Evolutionary conservation across 78 protist genomes (phyloP), one percentile per base, ranked within the genome.

Genomic region (Mastigamoeba balamuthi): DNA sequence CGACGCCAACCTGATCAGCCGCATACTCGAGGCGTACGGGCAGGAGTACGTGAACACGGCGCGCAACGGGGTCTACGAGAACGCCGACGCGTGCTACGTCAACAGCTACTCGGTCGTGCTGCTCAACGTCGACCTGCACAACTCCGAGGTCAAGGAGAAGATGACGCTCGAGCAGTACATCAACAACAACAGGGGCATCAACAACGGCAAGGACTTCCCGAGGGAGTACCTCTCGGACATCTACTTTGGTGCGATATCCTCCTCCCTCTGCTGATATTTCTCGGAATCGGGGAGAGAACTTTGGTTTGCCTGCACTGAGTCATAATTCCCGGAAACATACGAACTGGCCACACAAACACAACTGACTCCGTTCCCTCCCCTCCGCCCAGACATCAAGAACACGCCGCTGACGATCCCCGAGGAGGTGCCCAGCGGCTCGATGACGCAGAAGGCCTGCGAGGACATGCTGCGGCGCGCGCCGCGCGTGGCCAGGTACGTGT

Each of bases 61-160:
- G 42, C 23, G 67, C 0, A 67, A 63, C 9, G n/a, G n/a, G n/a
- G 52, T 39, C 2, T 75, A 77, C 48, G 29, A 35, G 42, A 37
- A 29, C 77, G 44, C 76, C 0, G 93, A 87, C 43, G 69, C 72
- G 9, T 69, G 82, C 28, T 92, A 48, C 67, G 23, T 86, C 8
- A 82, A 75, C 29, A 4, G 89, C 7, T 92, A 76, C 80, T 41
- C 91, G 6, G 72, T 76, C 69, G 66, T 93, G 41, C 88, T 93
- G 93, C 81, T 93, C 63, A 88, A 91, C 58, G 88, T 92, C 25
- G 94, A 93, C 78, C 74, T 88, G 37, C 91, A 93, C 76, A 85
- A 84, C 74, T 82, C 88, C 1, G 53, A 65, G 30, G 82, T 90
- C 17, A 69, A 85, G n/a, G 66, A 43, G 73, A 83, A 84, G 72